Evolutionary conservation across 345 rosid genomes (phyloP).

Genomic region (Arabis alpina): DNA sequence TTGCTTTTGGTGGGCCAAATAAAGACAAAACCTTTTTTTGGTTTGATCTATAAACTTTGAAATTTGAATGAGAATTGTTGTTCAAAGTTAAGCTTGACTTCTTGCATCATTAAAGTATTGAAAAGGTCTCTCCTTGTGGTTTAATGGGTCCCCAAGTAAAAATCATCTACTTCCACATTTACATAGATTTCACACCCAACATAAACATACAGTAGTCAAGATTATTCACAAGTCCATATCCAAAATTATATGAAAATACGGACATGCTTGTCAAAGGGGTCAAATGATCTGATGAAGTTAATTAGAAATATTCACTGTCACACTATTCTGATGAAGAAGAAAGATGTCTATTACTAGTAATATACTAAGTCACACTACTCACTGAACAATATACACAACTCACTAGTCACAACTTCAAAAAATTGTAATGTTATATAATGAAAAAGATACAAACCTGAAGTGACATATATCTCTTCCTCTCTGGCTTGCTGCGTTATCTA

Average conservation of each 20-base stretch:
- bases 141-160: slow-evolving; percentile 6
- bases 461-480: neutral
- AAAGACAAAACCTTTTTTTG: slow-evolving; percentile 14
- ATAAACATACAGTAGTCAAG: neutral
- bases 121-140: slow-evolving; percentile 3
- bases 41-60: slow-evolving; percentile 36
- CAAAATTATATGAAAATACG: neutral
- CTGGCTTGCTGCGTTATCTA: neutral
- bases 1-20: slow-evolving; percentile 41
- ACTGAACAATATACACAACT: neutral
- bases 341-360: neutral
- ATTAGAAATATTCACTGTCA: too few relatives aligned
- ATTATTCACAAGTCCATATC: neutral
- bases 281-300: neutral
- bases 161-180: neutral
- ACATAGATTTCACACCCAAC: neutral
- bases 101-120: neutral
- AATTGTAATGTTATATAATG: too few relatives aligned
- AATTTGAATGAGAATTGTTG: slow-evolving; percentile 35
- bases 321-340: neutral
- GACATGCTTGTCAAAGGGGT: neutral
- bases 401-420: neutral
- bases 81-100: slow-evolving; percentile 27
- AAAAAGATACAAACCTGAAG: neutral
- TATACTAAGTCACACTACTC: neutral